Base-by-base conservation (phyloP, 2,329 filamentous ascomycete species). In the Botryotinia calthae region DNA sequence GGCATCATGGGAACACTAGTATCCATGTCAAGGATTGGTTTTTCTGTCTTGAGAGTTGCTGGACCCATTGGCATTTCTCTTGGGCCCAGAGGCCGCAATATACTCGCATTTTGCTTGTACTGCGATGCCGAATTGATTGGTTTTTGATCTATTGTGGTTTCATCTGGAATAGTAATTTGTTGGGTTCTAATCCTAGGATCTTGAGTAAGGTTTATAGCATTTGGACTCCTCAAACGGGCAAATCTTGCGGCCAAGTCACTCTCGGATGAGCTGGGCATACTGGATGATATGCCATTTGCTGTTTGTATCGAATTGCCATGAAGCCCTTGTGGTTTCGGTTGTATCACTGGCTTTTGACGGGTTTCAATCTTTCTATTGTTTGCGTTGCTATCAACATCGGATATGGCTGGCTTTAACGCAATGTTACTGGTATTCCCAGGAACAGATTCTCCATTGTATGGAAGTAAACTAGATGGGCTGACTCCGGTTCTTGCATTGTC, bases 271-370 rank as follows among this genome's bases (percentile, higher is more conserved):
- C 9, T 61, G 9, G 81, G 59, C 42, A 70, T 76, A 70, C 54
- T 70, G 18, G 68, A 40, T 3, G 78, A 81, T 46, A 76, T 81
- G 1, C 76, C 51, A 44, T 78, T 79, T 22, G 78, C 81, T n/a
- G 84, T 79, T 31, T 82, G 82, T 25, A 91, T 80, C 7, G 86
- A 84, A 59, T 90, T 89, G 1, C 90, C 90, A 77, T 91, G 89
- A 3, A 93, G 83, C 7, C 86, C 86, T 70, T 89, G 85, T 0
- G 92, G 92, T 76, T 94, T 94, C 4, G 91, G 91, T 37, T 90
- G 88, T 14, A 91, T 82, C 7, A 79, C 76, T 16, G 84, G 82
- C 74, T 79, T 80, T 71, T 54, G 34, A 34, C 40, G 61, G 37
- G n/a, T 31, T 56, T 68, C 63, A 42, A 25, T 12, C 34, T 31